Conservation (phyloP, 73 alveolate species). For the Blepharisma stoltei region DNA sequence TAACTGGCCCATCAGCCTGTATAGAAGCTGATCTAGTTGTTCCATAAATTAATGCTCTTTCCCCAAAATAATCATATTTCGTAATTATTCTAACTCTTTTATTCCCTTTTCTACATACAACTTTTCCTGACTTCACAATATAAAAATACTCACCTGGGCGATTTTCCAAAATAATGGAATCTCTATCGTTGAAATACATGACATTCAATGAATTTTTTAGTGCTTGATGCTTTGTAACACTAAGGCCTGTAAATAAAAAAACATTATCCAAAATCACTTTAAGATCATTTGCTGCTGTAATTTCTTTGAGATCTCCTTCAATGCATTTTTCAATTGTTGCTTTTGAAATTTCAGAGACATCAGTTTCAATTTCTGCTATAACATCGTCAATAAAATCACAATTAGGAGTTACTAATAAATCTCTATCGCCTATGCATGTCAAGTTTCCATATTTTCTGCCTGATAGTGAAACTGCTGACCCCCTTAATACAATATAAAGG, state of each 20-base stretch:
- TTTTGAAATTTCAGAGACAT: background rate
- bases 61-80: conserved; percentile 65
- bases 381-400: background rate
- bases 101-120: conserved; percentile 37
- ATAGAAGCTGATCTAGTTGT: conserved; percentile 55
- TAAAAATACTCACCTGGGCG: conserved; percentile 63
- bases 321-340: background rate
- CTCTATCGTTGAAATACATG: conserved; percentile 41
- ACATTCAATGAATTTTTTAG: conserved; percentile 37
- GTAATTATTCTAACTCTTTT: conserved; percentile 48
- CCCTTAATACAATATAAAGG: background rate
- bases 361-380: conserved; percentile 37
- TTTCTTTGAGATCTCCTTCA: conserved; percentile 4
- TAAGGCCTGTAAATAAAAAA: conserved; percentile 35
- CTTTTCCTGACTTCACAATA: conserved; percentile 60
- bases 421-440: conserved; percentile 7
- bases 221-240: conserved; percentile 34
- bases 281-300: conserved; percentile 11
- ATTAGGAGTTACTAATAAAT: background rate
- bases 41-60: conserved; percentile 50
- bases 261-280: conserved; percentile 36
- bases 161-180: conserved; percentile 64
- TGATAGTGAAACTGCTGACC: background rate
- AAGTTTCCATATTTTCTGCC: background rate
- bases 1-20: conserved; percentile 46